Evolutionary conservation across 2,329 filamentous ascomycete genomes (phyloP), one percentile per base, ranked within the genome.

Genomic region (Botrytis fragariae): DNA sequence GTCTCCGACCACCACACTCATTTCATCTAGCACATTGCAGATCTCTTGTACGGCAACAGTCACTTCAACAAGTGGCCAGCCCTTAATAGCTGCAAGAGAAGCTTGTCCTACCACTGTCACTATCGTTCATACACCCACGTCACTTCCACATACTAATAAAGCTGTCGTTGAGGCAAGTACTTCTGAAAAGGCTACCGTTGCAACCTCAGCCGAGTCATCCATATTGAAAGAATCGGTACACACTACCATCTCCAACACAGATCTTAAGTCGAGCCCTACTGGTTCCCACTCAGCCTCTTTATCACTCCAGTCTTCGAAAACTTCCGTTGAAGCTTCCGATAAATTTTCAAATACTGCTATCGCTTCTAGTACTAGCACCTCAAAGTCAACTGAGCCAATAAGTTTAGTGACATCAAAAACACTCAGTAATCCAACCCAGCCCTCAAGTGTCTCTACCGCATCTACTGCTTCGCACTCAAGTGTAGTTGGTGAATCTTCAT

Each of bases 41-140:
- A 37, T 42, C n/a, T 70, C 65, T 73, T 75, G 74, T 72, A 75
- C 69, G 32, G 69, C 69, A 70, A 75, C 72, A 25, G 60, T 74
- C 44, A 74, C 63, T 12, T 75, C 65, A 32, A 72, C 69, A 64
- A 65, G 48, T n/a, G 72, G 72, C 12, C 57, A 62, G 42, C 63
- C 72, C 57, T 45, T 45, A 18, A 12, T 69, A 32, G 71, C 71
- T n/a, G 71, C 63, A 48, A 60, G 54, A 69, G 71, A 69, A 61
- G 54, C 71, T 29, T 72, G 71, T 72, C 39, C 42, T 48, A 69
- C 63, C 62, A 72, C 71, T 61, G 51, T 72, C 71, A 69, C 71
- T 72, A 72, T 72, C 42, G 35, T 61, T 51, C 20, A 39, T 51
- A 69, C 51, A 68, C 42, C 63, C n/a, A 25, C 29, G 42, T n/a